Evolutionary conservation across 164 flowering plant genomes (phyloP).

Genomic region (Liriodendron chinense): DNA sequence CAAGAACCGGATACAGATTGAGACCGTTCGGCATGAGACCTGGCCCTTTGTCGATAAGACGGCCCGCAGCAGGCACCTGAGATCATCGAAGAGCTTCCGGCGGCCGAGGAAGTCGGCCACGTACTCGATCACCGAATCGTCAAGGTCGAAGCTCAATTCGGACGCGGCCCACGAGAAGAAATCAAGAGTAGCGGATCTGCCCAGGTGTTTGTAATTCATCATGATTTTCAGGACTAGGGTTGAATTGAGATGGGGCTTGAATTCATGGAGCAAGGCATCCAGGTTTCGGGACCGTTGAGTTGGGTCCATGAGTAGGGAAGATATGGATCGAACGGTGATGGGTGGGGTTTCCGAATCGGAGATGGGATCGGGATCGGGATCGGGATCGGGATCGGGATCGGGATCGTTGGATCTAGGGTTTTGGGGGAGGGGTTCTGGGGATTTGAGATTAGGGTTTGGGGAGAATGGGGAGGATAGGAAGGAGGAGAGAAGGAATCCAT

Average conservation of each 20-base stretch:
- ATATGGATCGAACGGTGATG: slow-evolving; percentile 19
- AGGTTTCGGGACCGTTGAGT: slow-evolving; percentile 10
- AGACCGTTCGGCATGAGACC: slow-evolving; percentile 29
- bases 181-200: slow-evolving; percentile 23
- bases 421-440: no score
- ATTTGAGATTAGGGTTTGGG: no score
- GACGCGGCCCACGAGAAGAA: slow-evolving; percentile 51
- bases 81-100: slow-evolving; percentile 53
- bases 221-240: slow-evolving; percentile 30
- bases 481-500: no score
- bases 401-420: not conserved
- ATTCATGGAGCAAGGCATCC: slow-evolving; percentile 25
- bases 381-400: not conserved
- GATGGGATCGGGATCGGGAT: not conserved
- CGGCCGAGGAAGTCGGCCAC: slow-evolving; percentile 48
- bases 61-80: slow-evolving; percentile 26
- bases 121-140: slow-evolving; percentile 43
- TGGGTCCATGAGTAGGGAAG: slow-evolving; percentile 23
- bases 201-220: slow-evolving; percentile 30
- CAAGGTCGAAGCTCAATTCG: slow-evolving; percentile 36
- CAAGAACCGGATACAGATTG: slow-evolving; percentile 43
- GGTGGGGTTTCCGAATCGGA: slow-evolving; percentile 5
- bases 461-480: no score
- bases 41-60: slow-evolving; percentile 19
- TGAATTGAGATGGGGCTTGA: slow-evolving; percentile 28